Percentiles rank a stretch among this genome's conserved stretches.
Evolutionary conservation across 805 yeast genomes (phyloP).

Genomic region (Dipodascus albidus): DNA sequence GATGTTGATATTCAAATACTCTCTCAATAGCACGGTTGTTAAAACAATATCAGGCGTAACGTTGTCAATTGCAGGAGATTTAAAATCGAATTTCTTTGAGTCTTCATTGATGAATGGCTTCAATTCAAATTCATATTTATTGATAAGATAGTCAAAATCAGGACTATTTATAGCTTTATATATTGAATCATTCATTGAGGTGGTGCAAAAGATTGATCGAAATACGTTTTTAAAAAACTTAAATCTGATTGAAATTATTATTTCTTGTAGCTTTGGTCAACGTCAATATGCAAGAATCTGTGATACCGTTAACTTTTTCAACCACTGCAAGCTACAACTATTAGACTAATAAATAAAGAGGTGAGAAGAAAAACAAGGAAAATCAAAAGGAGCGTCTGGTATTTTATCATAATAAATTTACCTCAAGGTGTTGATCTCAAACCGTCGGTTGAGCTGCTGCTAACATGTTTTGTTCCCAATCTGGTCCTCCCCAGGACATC

Average conservation of each 20-base stretch:
- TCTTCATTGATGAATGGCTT: not conserved
- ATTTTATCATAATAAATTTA: no score
- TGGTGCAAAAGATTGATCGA: no score
- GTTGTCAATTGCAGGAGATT: not conserved
- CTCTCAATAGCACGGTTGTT: slow-evolving; percentile 7
- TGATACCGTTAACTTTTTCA: no score
- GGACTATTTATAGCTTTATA: slow-evolving; percentile 4
- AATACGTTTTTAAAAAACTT: no score
- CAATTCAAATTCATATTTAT: slow-evolving; percentile 4
- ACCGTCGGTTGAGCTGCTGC: not conserved
- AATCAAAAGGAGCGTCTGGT: no score
- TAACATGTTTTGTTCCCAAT: not conserved
- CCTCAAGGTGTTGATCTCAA: no score
- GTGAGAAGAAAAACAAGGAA: no score
- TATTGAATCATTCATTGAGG: not conserved
- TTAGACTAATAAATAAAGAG: no score
- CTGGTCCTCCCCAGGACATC: slow-evolving; percentile 1
- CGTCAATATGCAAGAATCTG: no score
- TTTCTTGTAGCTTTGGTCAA: no score
- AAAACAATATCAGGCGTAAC: slow-evolving; percentile 2
- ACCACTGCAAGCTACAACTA: no score
- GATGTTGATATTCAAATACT: slow-evolving; percentile 10
- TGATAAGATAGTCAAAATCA: slow-evolving; percentile 5
- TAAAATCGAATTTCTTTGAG: not conserved
- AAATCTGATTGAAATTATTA: no score